phyloP scores from a whole-genome alignment of 139 green algal species.

The Microglena sp. region DNA sequence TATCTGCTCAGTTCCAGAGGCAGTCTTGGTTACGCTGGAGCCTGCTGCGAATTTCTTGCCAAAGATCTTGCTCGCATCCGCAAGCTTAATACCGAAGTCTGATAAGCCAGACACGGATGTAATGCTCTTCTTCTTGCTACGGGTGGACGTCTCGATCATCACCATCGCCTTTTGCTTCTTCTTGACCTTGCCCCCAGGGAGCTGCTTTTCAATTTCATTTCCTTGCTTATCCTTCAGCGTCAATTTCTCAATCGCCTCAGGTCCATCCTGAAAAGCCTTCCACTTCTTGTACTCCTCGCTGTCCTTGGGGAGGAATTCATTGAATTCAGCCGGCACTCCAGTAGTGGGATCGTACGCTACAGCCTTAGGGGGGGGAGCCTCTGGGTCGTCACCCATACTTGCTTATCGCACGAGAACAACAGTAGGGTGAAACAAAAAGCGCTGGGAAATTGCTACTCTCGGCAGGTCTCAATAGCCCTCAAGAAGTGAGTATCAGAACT shows the following conservation, averaged over 20 bases:
- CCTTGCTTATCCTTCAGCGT: constrained; percentile 46
- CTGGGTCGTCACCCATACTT: no score
- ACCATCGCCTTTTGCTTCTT: constrained; percentile 65
- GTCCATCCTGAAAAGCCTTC: constrained; percentile 56
- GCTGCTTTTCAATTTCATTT: constrained; percentile 52
- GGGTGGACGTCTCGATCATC: constrained; percentile 59
- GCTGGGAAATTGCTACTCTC: no score
- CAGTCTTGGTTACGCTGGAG: constrained; percentile 74
- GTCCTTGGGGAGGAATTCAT: constrained; percentile 73
- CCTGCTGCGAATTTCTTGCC: constrained; percentile 98
- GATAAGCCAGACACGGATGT: constrained; percentile 87
- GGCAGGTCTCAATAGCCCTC: no score
- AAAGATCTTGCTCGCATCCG: constrained; percentile 87
- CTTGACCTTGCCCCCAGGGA: constrained; percentile 60
- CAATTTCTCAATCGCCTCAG: constrained; percentile 45
- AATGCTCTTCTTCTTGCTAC: constrained; percentile 91
- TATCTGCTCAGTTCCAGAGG: constrained; percentile 82
- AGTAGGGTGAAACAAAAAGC: no score
- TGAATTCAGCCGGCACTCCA: constrained; percentile 70
- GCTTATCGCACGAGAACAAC: no score
- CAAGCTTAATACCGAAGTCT: constrained; percentile 81
- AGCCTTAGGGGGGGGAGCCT: constrained; percentile 23
- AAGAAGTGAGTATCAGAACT: no score
- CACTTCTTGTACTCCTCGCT: constrained; percentile 76
- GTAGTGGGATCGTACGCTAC: constrained; percentile 78